Percentiles rank a stretch among this genome's conserved stretches.
Evolutionary conservation across 768 basidiomycete species (phyloP).

Genomic region (Hemileccinum impolitum): DNA sequence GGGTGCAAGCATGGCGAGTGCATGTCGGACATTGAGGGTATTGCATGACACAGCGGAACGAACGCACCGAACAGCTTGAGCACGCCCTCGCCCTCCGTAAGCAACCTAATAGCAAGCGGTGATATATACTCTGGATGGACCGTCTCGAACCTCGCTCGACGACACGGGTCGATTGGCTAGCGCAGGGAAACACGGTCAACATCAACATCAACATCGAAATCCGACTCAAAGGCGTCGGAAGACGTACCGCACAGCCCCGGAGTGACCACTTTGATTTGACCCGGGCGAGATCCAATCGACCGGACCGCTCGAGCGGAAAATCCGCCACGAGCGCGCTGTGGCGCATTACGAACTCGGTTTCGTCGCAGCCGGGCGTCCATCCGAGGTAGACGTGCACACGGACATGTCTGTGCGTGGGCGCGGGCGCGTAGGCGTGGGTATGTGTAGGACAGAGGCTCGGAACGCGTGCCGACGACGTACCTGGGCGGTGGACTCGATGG

Average conservation of each 20-base stretch:
- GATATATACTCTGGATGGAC: conserved; percentile 25
- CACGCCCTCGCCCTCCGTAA: conserved; percentile 23
- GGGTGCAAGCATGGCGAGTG: no score
- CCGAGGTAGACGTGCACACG: conserved; percentile 31
- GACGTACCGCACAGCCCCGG: conserved; percentile 20
- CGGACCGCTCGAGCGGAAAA: conserved; percentile 23
- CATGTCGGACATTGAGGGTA: no score
- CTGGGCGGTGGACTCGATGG: conserved; percentile 14
- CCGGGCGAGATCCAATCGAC: conserved; percentile 15
- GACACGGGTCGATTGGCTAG: conserved; percentile 22
- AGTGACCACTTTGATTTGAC: conserved; percentile 24
- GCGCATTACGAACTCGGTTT: conserved; percentile 27
- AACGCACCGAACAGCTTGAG: conserved; percentile 27
- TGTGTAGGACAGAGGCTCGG: no score
- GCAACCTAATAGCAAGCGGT: conserved; percentile 24
- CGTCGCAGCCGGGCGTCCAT: conserved; percentile 28
- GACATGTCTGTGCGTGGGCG: conserved; percentile 19
- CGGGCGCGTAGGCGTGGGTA: neutral
- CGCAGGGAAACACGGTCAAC: neutral
- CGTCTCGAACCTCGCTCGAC: conserved; percentile 18
- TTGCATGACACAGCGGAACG: no score
- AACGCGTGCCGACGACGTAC: conserved; percentile 3
- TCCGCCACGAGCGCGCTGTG: conserved; percentile 27
- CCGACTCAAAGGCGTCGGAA: no score
- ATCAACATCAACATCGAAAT: neutral